Percentiles rank a stretch among this genome's conserved stretches.
Conservation (phyloP, 2,329 filamentous ascomycete species). For the Neocatenulostroma microsporum region DNA sequence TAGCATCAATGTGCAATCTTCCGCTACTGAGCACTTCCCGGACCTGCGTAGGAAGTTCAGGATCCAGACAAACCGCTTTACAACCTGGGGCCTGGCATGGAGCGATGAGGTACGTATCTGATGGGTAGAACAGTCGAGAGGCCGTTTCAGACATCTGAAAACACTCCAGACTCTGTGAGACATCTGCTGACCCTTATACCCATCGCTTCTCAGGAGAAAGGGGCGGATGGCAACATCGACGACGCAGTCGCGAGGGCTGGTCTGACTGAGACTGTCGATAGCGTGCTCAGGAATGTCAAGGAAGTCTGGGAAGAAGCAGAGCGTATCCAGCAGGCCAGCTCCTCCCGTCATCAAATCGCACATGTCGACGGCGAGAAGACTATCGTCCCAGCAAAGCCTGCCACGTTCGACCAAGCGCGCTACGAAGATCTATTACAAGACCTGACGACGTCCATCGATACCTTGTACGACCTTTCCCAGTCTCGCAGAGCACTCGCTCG, state of each 20-base stretch:
- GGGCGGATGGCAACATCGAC: slow-evolving; percentile 62
- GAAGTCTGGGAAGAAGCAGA: slow-evolving; percentile 71
- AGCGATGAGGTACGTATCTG: too few relatives aligned
- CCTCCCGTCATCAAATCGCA: slow-evolving; percentile 23
- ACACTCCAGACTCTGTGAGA: too few relatives aligned
- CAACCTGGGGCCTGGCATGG: slow-evolving; percentile 76
- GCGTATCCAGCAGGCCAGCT: slow-evolving; percentile 49
- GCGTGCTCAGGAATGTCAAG: slow-evolving; percentile 72
- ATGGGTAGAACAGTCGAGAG: too few relatives aligned
- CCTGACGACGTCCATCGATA: slow-evolving; percentile 70
- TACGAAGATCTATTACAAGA: slow-evolving; percentile 70
- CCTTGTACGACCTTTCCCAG: slow-evolving; percentile 66
- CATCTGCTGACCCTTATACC: too few relatives aligned
- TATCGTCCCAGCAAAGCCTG: slow-evolving; percentile 36
- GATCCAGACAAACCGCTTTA: slow-evolving; percentile 71
- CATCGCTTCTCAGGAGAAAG: too few relatives aligned
- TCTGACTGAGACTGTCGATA: slow-evolving; percentile 67
- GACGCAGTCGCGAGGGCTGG: slow-evolving; percentile 60
- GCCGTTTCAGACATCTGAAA: too few relatives aligned
- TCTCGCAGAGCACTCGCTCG: slow-evolving; percentile 47
- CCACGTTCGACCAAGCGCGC: slow-evolving; percentile 54
- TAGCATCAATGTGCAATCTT: slow-evolving; percentile 51
- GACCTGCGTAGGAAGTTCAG: slow-evolving; percentile 66
- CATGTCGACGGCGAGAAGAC: slow-evolving; percentile 27
- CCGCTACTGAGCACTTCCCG: slow-evolving; percentile 58